A percentile compares a stretch with the other conserved stretches of the same genome.
Conservation (phyloP, 129 eudicot species). For the Helianthus annuus region HanXRQr2.0-SUNRISE NC_035433.2:115182917-115183416, state of each 20-base stretch:
- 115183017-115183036: slow-evolving; percentile 8
- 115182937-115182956: background rate
- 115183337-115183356: slow-evolving; percentile 91
- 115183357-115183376: slow-evolving; percentile 66
- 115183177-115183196: background rate
- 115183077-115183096: slow-evolving; percentile 5
- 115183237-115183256: slow-evolving; percentile 1
- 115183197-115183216: slow-evolving; percentile 13
- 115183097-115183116: slow-evolving; percentile 4
- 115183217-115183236: slow-evolving; percentile 7
- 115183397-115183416: slow-evolving; percentile 80
- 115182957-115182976: background rate
- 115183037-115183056: background rate
- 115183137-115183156: slow-evolving; percentile 2
- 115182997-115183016: slow-evolving; percentile 17
- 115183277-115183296: slow-evolving; percentile 46
- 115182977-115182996: background rate
- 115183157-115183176: background rate
- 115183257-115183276: slow-evolving; percentile 45
- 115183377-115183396: slow-evolving; percentile 91
- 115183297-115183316: slow-evolving; percentile 75
- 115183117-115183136: background rate
- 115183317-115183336: slow-evolving; percentile 76
- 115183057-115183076: slow-evolving; percentile 2
- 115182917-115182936: background rate